Evolutionary conservation across 2,329 filamentous ascomycete genomes (phyloP).

Genomic region (Neonectria magnoliae): DNA sequence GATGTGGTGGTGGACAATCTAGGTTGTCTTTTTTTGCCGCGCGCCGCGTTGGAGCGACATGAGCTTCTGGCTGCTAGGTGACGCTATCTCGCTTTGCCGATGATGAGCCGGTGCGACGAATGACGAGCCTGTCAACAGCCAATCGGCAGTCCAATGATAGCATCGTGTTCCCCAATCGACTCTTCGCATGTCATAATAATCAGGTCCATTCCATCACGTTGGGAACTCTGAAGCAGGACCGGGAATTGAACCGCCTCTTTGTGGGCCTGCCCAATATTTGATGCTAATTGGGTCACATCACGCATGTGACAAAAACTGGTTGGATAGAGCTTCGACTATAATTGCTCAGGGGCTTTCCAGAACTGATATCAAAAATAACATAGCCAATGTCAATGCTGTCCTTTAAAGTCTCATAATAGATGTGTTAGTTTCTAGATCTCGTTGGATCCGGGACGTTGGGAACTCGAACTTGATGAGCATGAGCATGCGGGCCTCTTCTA

Average conservation of each 20-base stretch:
- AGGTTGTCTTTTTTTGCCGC: constrained; percentile 39
- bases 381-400: background rate
- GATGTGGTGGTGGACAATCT: constrained; percentile 30
- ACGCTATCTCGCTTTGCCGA: constrained; percentile 37
- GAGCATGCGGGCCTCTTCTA: background rate
- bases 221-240: background rate
- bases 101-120: constrained; percentile 40
- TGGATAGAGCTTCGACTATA: background rate
- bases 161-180: constrained; percentile 15
- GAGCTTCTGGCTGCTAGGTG: constrained; percentile 19
- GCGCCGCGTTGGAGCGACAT: constrained; percentile 32
- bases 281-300: background rate
- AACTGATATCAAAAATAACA: background rate
- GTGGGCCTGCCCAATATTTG: background rate
- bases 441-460: background rate
- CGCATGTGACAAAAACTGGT: background rate
- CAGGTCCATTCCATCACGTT: constrained; percentile 7
- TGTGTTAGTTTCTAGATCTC: too few species aligned
- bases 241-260: background rate
- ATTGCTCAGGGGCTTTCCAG: background rate
- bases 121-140: constrained; percentile 2
- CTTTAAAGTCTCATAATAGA: background rate
- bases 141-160: constrained; percentile 16
- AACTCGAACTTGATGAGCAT: background rate
- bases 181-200: constrained; percentile 6